Percentiles rank a stretch among this genome's conserved stretches.
These are phyloP conservation scores for Cryphonectria parasitica DNA, from an alignment of 2,329 filamentous ascomycete species.

Conservation along the genomic window DNA sequence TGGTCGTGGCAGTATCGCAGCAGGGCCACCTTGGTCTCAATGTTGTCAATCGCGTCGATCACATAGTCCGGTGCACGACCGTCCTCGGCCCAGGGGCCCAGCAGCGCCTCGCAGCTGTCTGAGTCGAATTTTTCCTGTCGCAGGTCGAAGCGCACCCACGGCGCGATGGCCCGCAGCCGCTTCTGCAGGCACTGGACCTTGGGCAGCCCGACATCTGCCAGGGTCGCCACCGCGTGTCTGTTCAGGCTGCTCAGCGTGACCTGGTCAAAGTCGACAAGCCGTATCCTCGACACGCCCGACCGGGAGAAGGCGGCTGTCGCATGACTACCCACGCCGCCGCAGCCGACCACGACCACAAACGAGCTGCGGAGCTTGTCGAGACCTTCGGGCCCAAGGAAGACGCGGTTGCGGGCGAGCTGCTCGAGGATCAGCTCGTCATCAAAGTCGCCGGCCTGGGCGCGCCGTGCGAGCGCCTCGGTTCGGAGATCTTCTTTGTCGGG, in stretches of 20 bases:
- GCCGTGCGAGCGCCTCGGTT: slow-evolving; percentile 60
- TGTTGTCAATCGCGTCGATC: slow-evolving; percentile 98
- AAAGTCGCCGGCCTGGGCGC: slow-evolving; percentile 66
- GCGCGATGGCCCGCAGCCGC: slow-evolving; percentile 81
- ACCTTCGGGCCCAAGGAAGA: slow-evolving; percentile 84
- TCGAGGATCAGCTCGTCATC: slow-evolving; percentile 86
- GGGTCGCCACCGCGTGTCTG: slow-evolving; percentile 90
- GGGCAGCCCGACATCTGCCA: slow-evolving; percentile 89
- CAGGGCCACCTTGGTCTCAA: slow-evolving; percentile 91
- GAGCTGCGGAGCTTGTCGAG: slow-evolving; percentile 77
- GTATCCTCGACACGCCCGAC: slow-evolving; percentile 84
- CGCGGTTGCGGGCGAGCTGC: slow-evolving; percentile 89
- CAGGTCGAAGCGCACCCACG: slow-evolving; percentile 90
- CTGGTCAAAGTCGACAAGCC: slow-evolving; percentile 96
- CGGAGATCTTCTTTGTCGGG: slow-evolving; percentile 65
- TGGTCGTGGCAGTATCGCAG: slow-evolving; percentile 85
- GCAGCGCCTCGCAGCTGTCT: slow-evolving; percentile 64
- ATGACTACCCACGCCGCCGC: slow-evolving; percentile 94
- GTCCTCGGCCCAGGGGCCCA: slow-evolving; percentile 66
- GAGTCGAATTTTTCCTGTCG: slow-evolving; percentile 81
- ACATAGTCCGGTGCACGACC: slow-evolving; percentile 78
- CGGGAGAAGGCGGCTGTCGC: slow-evolving; percentile 83
- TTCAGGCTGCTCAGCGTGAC: slow-evolving; percentile 94
- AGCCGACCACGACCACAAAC: slow-evolving; percentile 89
- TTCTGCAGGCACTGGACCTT: slow-evolving; percentile 87